These are phyloP conservation scores for Candida michaelii DNA, from an alignment of 805 yeast species.

Conservation along the genomic window DNA sequence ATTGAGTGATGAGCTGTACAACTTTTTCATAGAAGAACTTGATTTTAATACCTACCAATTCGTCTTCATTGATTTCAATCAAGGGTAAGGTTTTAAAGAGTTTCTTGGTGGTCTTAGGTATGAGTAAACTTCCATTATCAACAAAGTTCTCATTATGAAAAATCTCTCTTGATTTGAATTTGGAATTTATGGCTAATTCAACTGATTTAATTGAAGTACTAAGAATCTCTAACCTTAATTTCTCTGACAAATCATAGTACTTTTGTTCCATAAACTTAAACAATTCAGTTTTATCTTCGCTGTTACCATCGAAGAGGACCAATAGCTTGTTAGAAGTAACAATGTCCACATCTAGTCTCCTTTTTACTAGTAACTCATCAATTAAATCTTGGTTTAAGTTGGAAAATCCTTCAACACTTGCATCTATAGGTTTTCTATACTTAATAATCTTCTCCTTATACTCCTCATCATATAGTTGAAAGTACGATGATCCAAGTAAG, in stretches of 20 bases:
- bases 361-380: conserved; percentile 19
- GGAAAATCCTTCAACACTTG: not conserved
- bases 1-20: conserved; percentile 22
- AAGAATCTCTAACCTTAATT: conserved; percentile 32
- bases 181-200: conserved; percentile 21
- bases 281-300: conserved; percentile 8
- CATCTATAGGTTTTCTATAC: conserved; percentile 7
- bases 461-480: conserved; percentile 46
- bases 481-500: conserved; percentile 72
- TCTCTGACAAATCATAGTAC: conserved; percentile 37
- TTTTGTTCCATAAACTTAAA: conserved; percentile 26
- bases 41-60: conserved; percentile 21
- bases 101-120: conserved; percentile 36
- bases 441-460: conserved; percentile 25
- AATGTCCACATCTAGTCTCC: not conserved
- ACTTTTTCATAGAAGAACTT: conserved; percentile 22
- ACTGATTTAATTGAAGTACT: conserved; percentile 30
- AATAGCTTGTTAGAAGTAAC: conserved; percentile 1
- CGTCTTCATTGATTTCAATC: conserved; percentile 19
- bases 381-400: conserved; percentile 16
- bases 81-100: conserved; percentile 31
- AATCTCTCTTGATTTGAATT: conserved; percentile 24
- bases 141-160: conserved; percentile 13
- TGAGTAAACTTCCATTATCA: conserved; percentile 30
- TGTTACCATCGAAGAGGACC: not conserved